A percentile compares a stretch with the other conserved stretches of the same genome.
Conservation (phyloP, 345 rosid genomes). For the Brassica cretica region DNA sequence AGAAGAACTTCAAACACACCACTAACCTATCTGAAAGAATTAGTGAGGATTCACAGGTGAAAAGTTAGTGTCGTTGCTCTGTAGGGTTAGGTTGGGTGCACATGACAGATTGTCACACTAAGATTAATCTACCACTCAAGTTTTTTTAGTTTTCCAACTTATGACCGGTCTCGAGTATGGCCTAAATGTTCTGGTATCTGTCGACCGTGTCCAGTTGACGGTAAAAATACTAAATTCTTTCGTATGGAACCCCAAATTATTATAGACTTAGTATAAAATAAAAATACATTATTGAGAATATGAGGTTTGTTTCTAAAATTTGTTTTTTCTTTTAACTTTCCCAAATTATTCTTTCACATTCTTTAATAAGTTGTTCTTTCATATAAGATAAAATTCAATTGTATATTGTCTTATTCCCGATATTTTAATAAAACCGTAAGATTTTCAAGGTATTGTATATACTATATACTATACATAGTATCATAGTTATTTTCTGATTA, state of each 20-base stretch:
- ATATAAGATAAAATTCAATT: neutral
- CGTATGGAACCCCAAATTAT: neutral
- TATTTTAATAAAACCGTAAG: neutral
- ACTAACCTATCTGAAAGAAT: too few species aligned
- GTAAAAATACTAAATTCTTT: slow-evolving; percentile 1
- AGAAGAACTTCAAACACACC: too few species aligned
- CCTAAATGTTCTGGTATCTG: slow-evolving; percentile 19
- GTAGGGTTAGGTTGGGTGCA: too few species aligned
- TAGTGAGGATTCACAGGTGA: too few species aligned
- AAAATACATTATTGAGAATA: neutral
- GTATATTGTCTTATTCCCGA: neutral
- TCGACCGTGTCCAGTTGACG: neutral
- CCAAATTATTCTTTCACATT: slow-evolving; percentile 1
- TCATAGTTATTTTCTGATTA: neutral
- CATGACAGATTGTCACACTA: too few species aligned
- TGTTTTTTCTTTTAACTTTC: neutral
- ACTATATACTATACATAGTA: neutral
- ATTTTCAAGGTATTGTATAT: neutral
- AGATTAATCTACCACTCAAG: slow-evolving; percentile 8
- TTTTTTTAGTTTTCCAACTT: neutral
- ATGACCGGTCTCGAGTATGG: slow-evolving; percentile 16
- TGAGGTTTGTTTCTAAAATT: neutral
- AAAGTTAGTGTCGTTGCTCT: too few species aligned
- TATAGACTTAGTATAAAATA: neutral
- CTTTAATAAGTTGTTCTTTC: neutral